Percentiles rank a stretch among this genome's conserved stretches.
These are phyloP conservation scores for Lactifluus volemus DNA, from an alignment of 768 basidiomycete genomes.

Conservation along the genomic window DNA sequence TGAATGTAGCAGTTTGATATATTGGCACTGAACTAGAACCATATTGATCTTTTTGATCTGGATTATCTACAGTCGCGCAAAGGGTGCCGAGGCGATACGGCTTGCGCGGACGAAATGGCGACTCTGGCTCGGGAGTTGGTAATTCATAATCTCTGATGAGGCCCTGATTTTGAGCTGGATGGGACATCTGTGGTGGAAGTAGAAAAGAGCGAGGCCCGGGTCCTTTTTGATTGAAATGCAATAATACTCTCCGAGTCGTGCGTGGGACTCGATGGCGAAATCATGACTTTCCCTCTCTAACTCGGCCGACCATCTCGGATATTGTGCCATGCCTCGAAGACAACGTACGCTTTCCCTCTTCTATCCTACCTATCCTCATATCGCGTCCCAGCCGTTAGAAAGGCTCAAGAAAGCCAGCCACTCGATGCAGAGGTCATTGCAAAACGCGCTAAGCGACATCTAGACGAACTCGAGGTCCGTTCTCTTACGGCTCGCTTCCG, in stretches of 20 bases:
- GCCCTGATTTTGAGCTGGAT: neutral
- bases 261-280: constrained; percentile 20
- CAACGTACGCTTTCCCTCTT: constrained; percentile 2
- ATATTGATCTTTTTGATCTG: constrained; percentile 89
- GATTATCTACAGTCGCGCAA: constrained; percentile 88
- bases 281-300: neutral
- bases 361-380: neutral
- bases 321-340: constrained; percentile 7
- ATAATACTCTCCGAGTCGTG: too few relatives aligned
- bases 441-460: constrained; percentile 66
- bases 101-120: constrained; percentile 55
- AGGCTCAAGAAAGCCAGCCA: constrained; percentile 34
- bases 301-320: constrained; percentile 5
- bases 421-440: constrained; percentile 60
- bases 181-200: constrained; percentile 1
- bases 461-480: constrained; percentile 77
- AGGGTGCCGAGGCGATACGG: constrained; percentile 87
- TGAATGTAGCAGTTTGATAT: constrained; percentile 98
- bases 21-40: constrained; percentile 93
- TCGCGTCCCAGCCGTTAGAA: constrained; percentile 34
- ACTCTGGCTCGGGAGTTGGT: constrained; percentile 77
- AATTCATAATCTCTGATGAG: constrained; percentile 37
- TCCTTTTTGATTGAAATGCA: too few relatives aligned
- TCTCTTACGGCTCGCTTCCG: constrained; percentile 4
- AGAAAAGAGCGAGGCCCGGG: too few relatives aligned